Evolutionary conservation across 2,329 filamentous ascomycete genomes (phyloP), one percentile per base, ranked within the genome.

Genomic region (Nemania abortiva): DNA sequence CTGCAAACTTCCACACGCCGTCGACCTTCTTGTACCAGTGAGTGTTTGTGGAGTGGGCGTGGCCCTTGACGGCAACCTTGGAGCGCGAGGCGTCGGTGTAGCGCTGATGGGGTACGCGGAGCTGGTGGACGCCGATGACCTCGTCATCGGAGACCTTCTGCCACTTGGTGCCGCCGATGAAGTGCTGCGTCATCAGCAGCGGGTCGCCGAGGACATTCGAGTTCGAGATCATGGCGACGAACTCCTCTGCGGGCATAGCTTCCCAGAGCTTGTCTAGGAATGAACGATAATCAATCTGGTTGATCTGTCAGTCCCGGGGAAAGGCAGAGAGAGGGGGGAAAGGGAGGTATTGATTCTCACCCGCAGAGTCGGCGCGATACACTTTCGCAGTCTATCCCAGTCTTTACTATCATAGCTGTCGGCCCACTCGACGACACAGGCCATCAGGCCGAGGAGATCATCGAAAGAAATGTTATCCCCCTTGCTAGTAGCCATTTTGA

Each of bases 251-350:
- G 1, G 86, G 82, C 87, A 91, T 90, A 58, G 84, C 83, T 57
- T 87, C 85, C 88, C 88, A 90, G 65, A 87, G 78, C 76, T 86
- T 86, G 78, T 88, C 84, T 61, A 88, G 84, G 79, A 90, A 88
- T 49, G 86, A 84, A 59, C 87, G 88, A 85, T 94, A 94, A 84
- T 94, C 92, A 75, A 94, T 86, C 85, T 91, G 15, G 18, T 58
- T 6, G 18, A 37, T 1, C 9, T 54, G 56, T 70, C n/a, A 70
- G 68, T 24, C 37, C 37, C 34, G n/a, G 15, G 31, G 18, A 27
- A 11, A 29, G 49, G 20, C 29, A n/a, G 47, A 13, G 42, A 20
- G 9, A 6, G 34, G 27, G 20, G n/a, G 24, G 57, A 6, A 47
- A n/a, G 57, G 34, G 58, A 1, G 42, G 24, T 31, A 50, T 31